phyloP scores from a whole-genome alignment of 139 green algal species.

The Mychonastes homosphaera region DNA sequence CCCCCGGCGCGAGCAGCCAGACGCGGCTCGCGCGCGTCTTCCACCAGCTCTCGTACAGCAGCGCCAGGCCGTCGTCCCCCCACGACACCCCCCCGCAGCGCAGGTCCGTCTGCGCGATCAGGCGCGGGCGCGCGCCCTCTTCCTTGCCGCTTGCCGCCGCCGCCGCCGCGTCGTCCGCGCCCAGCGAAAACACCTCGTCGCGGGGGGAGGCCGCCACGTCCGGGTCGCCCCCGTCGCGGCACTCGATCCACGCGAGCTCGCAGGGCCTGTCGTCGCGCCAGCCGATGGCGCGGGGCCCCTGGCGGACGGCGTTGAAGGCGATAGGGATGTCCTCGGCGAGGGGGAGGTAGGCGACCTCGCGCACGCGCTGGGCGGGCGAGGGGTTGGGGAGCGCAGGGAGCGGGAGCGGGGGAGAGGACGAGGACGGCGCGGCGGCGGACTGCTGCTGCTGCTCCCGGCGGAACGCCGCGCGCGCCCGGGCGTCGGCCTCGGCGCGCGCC shows the following conservation, averaged over 20 bases:
- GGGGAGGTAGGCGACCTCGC: slow-evolving; percentile 68
- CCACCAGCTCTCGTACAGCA: slow-evolving; percentile 88
- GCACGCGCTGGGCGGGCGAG: slow-evolving; percentile 28
- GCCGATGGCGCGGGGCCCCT: slow-evolving; percentile 64
- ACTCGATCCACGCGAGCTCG: slow-evolving; percentile 77
- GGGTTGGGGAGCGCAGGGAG: not conserved
- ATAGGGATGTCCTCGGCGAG: slow-evolving; percentile 94
- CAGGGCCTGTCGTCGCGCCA: slow-evolving; percentile 80
- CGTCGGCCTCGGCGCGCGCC: too few relatives aligned
- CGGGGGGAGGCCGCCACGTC: slow-evolving; percentile 71
- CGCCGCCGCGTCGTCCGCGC: slow-evolving; percentile 29
- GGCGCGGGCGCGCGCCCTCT: not conserved
- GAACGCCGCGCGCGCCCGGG: too few relatives aligned
- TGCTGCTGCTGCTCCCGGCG: too few relatives aligned
- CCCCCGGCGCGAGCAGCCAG: slow-evolving; percentile 6
- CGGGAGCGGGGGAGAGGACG: not conserved
- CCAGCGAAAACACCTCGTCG: slow-evolving; percentile 83
- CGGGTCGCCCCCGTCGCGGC: slow-evolving; percentile 80
- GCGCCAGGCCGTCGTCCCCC: slow-evolving; percentile 65
- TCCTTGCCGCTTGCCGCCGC: slow-evolving; percentile 4
- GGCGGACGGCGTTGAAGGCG: slow-evolving; percentile 65
- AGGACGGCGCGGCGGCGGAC: not conserved
- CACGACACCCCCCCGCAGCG: slow-evolving; percentile 77
- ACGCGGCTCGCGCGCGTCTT: slow-evolving; percentile 43
- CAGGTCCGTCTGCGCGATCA: slow-evolving; percentile 43